These are phyloP conservation scores for Dactylonectria macrodidyma DNA, from an alignment of 2,329 filamentous ascomycete species.

Conservation along the genomic window DNA sequence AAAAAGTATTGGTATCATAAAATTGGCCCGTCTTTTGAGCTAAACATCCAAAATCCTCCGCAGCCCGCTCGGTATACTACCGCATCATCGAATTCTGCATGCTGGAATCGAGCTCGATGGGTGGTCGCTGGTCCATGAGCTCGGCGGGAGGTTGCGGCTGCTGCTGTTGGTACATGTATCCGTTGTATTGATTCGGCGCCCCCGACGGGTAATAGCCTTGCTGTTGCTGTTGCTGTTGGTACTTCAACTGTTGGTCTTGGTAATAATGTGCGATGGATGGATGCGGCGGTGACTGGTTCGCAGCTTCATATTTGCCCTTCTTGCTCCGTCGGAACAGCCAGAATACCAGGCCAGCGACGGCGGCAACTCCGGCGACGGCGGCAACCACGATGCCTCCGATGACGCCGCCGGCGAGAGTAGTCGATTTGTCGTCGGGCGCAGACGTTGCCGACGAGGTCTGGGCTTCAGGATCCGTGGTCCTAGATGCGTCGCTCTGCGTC, in stretches of 20 bases:
- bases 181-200: conserved; percentile 1
- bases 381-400: conserved; percentile 29
- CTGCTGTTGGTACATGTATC: conserved; percentile 1
- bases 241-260: conserved; percentile 19
- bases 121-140: conserved; percentile 15
- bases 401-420: conserved; percentile 13
- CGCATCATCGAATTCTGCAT: too few species aligned
- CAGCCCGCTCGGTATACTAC: not conserved
- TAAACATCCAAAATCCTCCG: too few species aligned
- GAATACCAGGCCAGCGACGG: conserved; percentile 11
- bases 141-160: conserved; percentile 15
- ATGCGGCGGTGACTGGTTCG: conserved; percentile 16
- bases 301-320: conserved; percentile 12
- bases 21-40: not conserved
- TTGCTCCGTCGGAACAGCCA: conserved; percentile 23
- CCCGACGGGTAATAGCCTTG: not conserved
- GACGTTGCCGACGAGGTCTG: conserved; percentile 9
- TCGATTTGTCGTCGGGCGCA: not conserved
- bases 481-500: not conserved
- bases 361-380: conserved; percentile 11
- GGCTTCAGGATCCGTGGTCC: not conserved
- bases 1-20: conserved; percentile 2
- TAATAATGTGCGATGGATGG: conserved; percentile 20
- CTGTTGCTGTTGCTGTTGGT: conserved; percentile 5
- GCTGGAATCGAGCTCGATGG: conserved; percentile 22